phyloP scores from a whole-genome alignment of 768 basidiomycete genomes.

The Amanita rubescens region DNA sequence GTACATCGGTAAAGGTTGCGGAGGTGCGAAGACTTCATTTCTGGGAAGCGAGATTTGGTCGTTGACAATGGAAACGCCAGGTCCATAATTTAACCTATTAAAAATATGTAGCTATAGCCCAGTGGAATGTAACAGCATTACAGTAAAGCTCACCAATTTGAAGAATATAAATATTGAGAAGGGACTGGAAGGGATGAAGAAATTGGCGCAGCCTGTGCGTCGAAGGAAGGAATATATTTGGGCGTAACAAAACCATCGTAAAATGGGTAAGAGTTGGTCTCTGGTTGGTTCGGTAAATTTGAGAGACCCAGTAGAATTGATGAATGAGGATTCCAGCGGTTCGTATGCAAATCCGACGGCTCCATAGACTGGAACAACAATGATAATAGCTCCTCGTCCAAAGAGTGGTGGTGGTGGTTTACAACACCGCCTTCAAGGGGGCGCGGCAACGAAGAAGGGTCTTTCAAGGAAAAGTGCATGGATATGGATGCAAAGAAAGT shows the following conservation, averaged over 20 bases:
- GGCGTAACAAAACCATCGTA: background rate
- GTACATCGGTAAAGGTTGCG: no score
- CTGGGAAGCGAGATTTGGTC: no score
- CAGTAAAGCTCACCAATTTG: background rate
- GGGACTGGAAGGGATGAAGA: background rate
- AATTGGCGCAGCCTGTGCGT: background rate
- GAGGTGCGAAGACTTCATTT: no score
- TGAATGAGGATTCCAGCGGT: background rate
- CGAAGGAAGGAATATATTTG: background rate
- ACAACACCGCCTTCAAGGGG: no score
- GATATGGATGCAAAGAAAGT: no score
- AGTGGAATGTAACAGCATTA: background rate
- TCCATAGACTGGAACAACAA: background rate
- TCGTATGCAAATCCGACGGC: background rate
- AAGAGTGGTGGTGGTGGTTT: no score
- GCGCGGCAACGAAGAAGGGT: no score
- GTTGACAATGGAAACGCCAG: no score
- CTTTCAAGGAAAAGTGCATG: no score
- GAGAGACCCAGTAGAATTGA: background rate
- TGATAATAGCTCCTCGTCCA: no score
- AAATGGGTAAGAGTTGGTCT: background rate
- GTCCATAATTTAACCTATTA: background rate
- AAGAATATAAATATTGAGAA: background rate
- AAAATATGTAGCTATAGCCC: no score
- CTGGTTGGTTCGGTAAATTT: background rate